phyloP scores from a whole-genome alignment of 176 grass and related monocot species.

The Calamus simplicifolius region DNA sequence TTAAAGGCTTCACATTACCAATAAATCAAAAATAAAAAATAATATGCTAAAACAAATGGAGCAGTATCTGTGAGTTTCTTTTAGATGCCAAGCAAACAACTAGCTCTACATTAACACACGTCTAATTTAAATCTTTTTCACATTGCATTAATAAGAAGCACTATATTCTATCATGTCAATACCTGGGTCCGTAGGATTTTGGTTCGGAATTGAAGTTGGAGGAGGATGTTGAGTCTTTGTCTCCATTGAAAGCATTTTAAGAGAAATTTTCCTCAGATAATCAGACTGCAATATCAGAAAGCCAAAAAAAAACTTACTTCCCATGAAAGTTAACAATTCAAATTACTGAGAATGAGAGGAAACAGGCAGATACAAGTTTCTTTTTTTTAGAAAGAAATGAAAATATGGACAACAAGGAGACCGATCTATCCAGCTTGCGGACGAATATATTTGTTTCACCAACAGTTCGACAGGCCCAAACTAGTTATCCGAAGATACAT shows the following conservation, averaged over 20 bases:
- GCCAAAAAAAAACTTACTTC: conserved; percentile 3
- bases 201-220: conserved; percentile 36
- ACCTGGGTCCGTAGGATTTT: conserved; percentile 52
- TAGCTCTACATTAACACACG: background rate
- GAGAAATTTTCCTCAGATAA: conserved; percentile 88
- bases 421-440: too few species aligned
- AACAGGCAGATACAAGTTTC: background rate
- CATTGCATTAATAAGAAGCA: background rate
- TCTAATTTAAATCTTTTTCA: background rate
- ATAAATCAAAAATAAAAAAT: too few species aligned
- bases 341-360: background rate
- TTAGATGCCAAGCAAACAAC: too few species aligned
- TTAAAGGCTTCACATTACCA: too few species aligned
- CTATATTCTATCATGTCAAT: background rate
- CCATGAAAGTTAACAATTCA: background rate
- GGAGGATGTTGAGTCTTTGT: conserved; percentile 51
- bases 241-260: conserved; percentile 86
- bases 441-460: too few species aligned
- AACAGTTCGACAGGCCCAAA: too few species aligned
- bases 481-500: too few species aligned
- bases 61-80: too few species aligned
- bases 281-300: conserved; percentile 46
- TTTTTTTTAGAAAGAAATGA: too few species aligned
- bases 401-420: too few species aligned
- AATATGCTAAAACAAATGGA: too few species aligned